These are phyloP conservation scores for Fusarium cyanostomum DNA, from an alignment of 2,329 filamentous ascomycete species.

Conservation along the genomic window DNA sequence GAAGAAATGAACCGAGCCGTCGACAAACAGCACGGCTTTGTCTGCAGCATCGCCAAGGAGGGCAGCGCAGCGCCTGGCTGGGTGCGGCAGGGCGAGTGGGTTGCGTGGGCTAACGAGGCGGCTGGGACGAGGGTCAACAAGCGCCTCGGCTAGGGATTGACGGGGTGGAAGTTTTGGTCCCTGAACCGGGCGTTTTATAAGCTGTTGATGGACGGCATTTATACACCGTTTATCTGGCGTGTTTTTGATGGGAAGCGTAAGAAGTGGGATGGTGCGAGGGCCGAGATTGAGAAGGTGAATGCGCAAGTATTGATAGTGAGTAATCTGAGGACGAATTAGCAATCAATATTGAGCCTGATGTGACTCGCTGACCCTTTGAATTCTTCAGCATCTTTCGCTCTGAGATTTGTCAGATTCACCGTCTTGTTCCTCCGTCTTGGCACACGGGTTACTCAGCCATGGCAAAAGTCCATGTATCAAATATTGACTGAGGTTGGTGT, in stretches of 20 bases:
- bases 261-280: constrained; percentile 52
- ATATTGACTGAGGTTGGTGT: neutral
- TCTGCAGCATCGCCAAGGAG: constrained; percentile 42
- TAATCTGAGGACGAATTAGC: too few species aligned
- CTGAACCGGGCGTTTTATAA: constrained; percentile 50
- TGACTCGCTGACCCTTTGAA: too few species aligned
- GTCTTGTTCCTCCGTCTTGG: constrained; percentile 29
- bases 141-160: constrained; percentile 53
- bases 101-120: constrained; percentile 52
- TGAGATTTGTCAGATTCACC: constrained; percentile 32
- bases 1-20: constrained; percentile 50
- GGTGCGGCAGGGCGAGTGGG: constrained; percentile 49
- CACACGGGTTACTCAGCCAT: neutral
- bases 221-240: constrained; percentile 53
- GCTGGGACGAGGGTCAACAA: constrained; percentile 54
- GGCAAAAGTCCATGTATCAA: neutral
- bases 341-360: too few species aligned
- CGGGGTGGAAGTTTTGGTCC: constrained; percentile 55
- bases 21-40: constrained; percentile 47
- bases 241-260: constrained; percentile 54
- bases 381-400: neutral
- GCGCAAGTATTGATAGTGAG: neutral
- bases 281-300: constrained; percentile 48
- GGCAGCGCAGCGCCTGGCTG: constrained; percentile 41
- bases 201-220: constrained; percentile 51